Evolutionary conservation across 805 yeast genomes (phyloP).

Genomic region (Starmerella sirachaensis): DNA sequence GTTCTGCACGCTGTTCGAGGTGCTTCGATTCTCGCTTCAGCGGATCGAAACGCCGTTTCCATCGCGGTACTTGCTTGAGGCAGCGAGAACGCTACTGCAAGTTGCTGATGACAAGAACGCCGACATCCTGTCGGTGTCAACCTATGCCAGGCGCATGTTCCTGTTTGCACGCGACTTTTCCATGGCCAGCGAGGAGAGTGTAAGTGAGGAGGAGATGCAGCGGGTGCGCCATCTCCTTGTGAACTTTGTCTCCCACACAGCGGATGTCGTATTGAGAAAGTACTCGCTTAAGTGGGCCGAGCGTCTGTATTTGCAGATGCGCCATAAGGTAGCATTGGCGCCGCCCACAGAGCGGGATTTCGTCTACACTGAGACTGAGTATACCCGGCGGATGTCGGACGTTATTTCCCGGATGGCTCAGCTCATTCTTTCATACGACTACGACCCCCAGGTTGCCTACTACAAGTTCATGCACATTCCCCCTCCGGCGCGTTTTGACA

Average conservation of each 20-base stretch:
- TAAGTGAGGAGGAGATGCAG: slow-evolving; percentile 32
- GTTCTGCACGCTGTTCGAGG: slow-evolving; percentile 55
- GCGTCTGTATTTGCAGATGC: slow-evolving; percentile 28
- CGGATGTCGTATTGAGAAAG: slow-evolving; percentile 32
- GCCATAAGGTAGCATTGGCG: slow-evolving; percentile 23
- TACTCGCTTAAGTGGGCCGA: slow-evolving; percentile 25
- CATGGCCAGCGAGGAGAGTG: slow-evolving; percentile 24
- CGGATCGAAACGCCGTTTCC: slow-evolving; percentile 62
- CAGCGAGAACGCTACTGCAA: slow-evolving; percentile 46
- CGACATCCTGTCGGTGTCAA: slow-evolving; percentile 29
- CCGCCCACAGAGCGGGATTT: slow-evolving; percentile 23
- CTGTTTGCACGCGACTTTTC: slow-evolving; percentile 42
- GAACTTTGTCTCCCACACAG: slow-evolving; percentile 44
- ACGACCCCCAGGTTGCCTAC: slow-evolving; percentile 34
- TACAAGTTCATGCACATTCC: neutral
- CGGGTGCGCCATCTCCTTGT: slow-evolving; percentile 53
- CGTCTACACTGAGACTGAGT: slow-evolving; percentile 24
- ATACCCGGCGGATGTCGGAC: slow-evolving; percentile 26
- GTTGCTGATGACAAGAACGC: slow-evolving; percentile 35
- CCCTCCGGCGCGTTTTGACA: no score
- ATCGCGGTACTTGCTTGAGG: slow-evolving; percentile 64
- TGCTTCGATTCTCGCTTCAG: slow-evolving; percentile 45
- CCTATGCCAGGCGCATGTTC: slow-evolving; percentile 52
- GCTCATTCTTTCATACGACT: slow-evolving; percentile 54
- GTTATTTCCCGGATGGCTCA: slow-evolving; percentile 34